A percentile compares a stretch with the other conserved stretches of the same genome.
These are phyloP conservation scores for Petunia hybrid DNA, from an alignment of 305 asterid species.

Conservation along the genomic window DNA sequence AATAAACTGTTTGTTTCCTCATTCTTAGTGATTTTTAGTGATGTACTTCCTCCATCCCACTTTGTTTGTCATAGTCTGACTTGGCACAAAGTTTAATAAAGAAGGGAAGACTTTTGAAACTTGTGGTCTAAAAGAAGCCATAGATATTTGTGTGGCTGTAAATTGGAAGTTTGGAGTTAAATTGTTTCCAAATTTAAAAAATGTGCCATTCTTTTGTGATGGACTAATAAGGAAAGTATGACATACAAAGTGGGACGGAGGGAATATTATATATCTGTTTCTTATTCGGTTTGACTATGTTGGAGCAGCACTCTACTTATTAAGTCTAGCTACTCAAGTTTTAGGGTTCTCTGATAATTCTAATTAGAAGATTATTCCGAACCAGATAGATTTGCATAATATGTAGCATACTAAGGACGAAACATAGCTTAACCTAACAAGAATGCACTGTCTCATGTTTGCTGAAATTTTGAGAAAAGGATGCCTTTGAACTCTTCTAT, in stretches of 20 bases:
- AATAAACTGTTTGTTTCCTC: slow-evolving; percentile 24
- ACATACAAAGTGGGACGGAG: no score
- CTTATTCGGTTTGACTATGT: slow-evolving; percentile 4
- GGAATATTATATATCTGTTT: neutral
- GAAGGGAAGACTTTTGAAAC: no score
- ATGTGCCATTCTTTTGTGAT: no score
- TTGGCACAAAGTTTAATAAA: no score
- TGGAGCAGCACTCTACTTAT: neutral
- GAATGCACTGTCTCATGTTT: slow-evolving; percentile 12
- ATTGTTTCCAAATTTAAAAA: no score
- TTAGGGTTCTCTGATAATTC: neutral
- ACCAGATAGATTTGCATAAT: slow-evolving; percentile 23
- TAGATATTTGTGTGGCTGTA: no score
- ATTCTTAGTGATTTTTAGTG: neutral
- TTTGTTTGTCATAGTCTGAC: no score
- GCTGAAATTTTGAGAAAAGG: slow-evolving; percentile 24
- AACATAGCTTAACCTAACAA: neutral
- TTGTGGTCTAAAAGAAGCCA: no score
- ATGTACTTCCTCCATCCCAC: neutral
- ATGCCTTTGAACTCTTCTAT: slow-evolving; percentile 27
- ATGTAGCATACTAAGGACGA: neutral
- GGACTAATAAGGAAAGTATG: no score
- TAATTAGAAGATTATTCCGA: slow-evolving; percentile 7
- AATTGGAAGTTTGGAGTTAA: no score
- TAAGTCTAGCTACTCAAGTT: neutral